A percentile compares a stretch with the other conserved stretches of the same genome.
These are phyloP conservation scores for Beauveria pseudobassiana DNA, from an alignment of 2,329 filamentous ascomycete genomes.

Conservation along the genomic window DNA sequence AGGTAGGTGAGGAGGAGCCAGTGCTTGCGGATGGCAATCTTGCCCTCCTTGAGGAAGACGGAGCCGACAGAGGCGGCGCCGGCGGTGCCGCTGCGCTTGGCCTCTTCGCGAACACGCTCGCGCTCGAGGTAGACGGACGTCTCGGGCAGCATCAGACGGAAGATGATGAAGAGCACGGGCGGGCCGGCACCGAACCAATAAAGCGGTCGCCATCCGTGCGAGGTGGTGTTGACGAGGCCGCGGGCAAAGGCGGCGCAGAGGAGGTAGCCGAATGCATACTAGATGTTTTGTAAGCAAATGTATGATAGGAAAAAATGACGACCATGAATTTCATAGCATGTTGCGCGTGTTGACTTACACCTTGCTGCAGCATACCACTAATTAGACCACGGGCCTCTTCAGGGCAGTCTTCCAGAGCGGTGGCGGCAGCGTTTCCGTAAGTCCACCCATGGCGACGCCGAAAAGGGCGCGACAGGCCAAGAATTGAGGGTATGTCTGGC, in stretches of 20 bases:
- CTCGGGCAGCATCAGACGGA: conserved; percentile 71
- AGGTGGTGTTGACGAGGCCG: conserved; percentile 66
- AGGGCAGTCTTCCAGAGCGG: conserved; percentile 69
- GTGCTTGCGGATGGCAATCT: conserved; percentile 68
- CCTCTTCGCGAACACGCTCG: conserved; percentile 49
- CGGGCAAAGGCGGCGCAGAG: conserved; percentile 51
- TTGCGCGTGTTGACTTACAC: conserved; percentile 28
- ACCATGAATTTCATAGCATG: neutral
- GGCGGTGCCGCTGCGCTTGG: conserved; percentile 15
- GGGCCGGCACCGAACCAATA: conserved; percentile 86
- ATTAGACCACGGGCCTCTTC: conserved; percentile 62
- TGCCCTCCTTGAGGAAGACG: conserved; percentile 67
- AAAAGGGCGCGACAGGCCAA: conserved; percentile 69
- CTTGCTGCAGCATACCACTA: conserved; percentile 69
- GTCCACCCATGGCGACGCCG: conserved; percentile 73
- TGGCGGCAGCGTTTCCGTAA: conserved; percentile 76
- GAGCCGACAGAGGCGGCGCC: conserved; percentile 34
- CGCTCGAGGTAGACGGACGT: conserved; percentile 66
- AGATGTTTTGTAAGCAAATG: neutral
- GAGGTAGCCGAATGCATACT: conserved; percentile 60
- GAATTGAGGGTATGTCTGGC: conserved; percentile 61
- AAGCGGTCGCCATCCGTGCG: conserved; percentile 74
- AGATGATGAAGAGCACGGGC: conserved; percentile 72
- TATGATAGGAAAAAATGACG: too few species aligned
- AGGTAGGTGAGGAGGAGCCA: conserved; percentile 77